These are phyloP conservation scores for Aspergillus sp. DNA, from an alignment of 2,329 filamentous ascomycete genomes.

Conservation along the genomic window DNA sequence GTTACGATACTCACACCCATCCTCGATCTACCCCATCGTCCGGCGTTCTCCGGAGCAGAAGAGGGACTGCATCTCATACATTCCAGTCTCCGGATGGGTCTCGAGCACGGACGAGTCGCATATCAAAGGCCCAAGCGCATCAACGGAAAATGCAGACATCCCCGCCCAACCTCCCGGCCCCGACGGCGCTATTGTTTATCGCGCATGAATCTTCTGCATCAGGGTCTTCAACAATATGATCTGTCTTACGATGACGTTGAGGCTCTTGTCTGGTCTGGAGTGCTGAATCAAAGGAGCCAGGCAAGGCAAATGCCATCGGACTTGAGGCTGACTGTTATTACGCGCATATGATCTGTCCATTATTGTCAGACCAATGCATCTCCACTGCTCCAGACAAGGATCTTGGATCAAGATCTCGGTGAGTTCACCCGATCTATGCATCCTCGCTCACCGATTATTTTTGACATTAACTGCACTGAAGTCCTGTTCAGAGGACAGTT, in stretches of 20 bases:
- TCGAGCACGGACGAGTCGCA: neutral
- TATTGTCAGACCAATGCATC: neutral
- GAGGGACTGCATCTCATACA: neutral
- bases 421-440: neutral
- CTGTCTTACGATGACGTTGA: neutral
- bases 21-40: neutral
- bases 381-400: neutral
- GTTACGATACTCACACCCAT: neutral
- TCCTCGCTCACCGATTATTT: neutral
- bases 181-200: neutral
- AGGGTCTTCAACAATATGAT: neutral
- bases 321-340: neutral
- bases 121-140: neutral
- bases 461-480: neutral
- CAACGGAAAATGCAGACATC: neutral
- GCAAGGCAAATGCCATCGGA: neutral
- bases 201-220: neutral
- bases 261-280: neutral
- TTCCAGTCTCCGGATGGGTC: neutral
- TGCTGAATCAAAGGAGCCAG: neutral
- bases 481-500: neutral
- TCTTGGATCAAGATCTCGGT: neutral
- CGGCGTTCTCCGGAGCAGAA: neutral
- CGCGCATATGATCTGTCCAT: conserved; percentile 7
- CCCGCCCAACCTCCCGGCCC: neutral